Percentiles rank a stretch among this genome's conserved stretches.
These are phyloP conservation scores for Pulicaria dysenterica DNA, from an alignment of 129 eudicot genomes.

Conservation along the genomic window DNA sequence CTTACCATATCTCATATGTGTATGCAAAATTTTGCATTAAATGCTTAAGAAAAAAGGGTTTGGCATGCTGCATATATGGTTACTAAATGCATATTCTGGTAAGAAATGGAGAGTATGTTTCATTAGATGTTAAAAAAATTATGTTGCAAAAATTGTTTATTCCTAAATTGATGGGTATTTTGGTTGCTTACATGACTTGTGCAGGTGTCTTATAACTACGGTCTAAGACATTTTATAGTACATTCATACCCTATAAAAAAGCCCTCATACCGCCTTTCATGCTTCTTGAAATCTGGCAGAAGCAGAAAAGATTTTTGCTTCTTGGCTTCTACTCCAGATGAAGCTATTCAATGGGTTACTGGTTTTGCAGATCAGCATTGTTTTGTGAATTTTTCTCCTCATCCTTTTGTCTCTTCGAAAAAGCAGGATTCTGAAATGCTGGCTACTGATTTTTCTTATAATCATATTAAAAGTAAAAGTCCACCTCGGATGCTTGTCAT, in stretches of 20 bases:
- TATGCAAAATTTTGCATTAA: too few relatives aligned
- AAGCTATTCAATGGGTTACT: conserved; percentile 87
- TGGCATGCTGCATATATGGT: too few relatives aligned
- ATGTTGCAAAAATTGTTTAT: too few relatives aligned
- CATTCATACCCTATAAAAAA: conserved; percentile 79
- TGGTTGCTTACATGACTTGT: conserved; percentile 4
- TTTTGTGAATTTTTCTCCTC: conserved; percentile 77
- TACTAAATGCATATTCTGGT: too few relatives aligned
- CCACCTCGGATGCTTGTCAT: conserved; percentile 95
- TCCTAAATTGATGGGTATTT: too few relatives aligned
- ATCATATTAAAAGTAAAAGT: conserved; percentile 73
- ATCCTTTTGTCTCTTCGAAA: conserved; percentile 84
- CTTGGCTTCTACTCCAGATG: conserved; percentile 77
- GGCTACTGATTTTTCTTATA: conserved; percentile 66
- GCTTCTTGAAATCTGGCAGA: conserved; percentile 73
- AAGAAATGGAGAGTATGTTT: too few relatives aligned
- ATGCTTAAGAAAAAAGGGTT: too few relatives aligned
- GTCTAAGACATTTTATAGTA: conserved; percentile 80
- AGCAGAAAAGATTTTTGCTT: conserved; percentile 82
- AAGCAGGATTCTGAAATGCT: conserved; percentile 69
- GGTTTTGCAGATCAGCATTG: conserved; percentile 97
- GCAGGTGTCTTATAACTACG: conserved; percentile 85
- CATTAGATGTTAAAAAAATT: too few relatives aligned
- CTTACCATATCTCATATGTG: too few relatives aligned
- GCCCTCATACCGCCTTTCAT: conserved; percentile 52